Base-by-base conservation (phyloP, 2,329 filamentous ascomycete species). In the Aspergillus fumigatus region DNA sequence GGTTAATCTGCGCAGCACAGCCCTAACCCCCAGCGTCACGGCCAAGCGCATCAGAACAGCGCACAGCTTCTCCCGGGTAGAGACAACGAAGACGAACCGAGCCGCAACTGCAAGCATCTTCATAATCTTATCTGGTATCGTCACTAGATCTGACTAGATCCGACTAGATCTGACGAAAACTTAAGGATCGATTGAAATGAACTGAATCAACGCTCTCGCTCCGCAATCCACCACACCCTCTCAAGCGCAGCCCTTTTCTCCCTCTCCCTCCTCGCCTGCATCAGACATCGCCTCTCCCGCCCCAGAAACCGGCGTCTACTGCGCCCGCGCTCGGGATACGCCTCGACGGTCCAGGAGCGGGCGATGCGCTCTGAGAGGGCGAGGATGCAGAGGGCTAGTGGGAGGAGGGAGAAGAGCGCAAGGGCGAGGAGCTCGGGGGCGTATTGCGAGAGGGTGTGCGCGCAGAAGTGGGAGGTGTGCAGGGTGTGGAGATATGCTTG, bases 391-490 rank as follows among this genome's bases (percentile, higher is more conserved):
- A 62, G 19, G 0, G 56, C 35, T 14, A 62, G 38, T 0, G 59
- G 59, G 17, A 62, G 38, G 11, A 62, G 53, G 7, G 60, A 52
- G 3, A 62, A 23, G 3, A 60, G 38, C 3, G 40, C 55, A 2
- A 38, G 29, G 11, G 52, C 49, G 14, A 54, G 26, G 5, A 60
- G 52, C n/a, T 58, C 53, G 17, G 48, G 49, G n/a, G 50, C 40
- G 27, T 60, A 51, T 27, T 47, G 53, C 2, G 32, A 32, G 26
- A 60, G 27, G 6, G 52, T 23, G 11, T 3, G 40, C 17, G 55
- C 48, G 11, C 47, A 41, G 10, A 41, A 19, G 38, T 58, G 53
- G n/a, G 56, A 48, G 1, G 19, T 19, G 25, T 27, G 53, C 3
- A 62, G 47, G 2, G 51, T 25, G n/a, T 50, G 48, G 11, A 48